Conservation (phyloP, 305 asterid species). For the Coffea humblotiana region DNA sequence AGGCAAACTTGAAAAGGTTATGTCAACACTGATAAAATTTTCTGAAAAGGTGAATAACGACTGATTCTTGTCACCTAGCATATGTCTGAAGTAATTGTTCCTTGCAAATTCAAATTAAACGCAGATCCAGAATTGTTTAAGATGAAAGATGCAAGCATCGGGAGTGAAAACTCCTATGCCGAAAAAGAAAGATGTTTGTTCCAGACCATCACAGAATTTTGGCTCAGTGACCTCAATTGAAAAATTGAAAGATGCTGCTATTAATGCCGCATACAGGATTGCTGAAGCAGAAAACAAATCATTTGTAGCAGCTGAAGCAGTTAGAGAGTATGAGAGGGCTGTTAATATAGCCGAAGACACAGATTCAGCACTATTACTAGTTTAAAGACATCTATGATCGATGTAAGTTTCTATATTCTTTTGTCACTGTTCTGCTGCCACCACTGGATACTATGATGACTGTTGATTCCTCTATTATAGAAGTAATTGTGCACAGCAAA, state of each 20-base stretch:
- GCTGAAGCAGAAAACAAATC: conserved; percentile 84
- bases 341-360: conserved; percentile 62
- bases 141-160: conserved; percentile 23
- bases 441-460: background rate
- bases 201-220: conserved; percentile 7
- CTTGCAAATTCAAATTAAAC: conserved; percentile 7
- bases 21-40: background rate
- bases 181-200: conserved; percentile 28
- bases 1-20: conserved; percentile 58
- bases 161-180: conserved; percentile 27
- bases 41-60: background rate
- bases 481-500: background rate
- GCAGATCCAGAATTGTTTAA: conserved; percentile 41
- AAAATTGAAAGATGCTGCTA: conserved; percentile 56
- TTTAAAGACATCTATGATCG: conserved; percentile 51
- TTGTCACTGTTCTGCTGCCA: conserved; percentile 5
- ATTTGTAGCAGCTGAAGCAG: conserved; percentile 68
- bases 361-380: conserved; percentile 52
- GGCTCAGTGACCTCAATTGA: conserved; percentile 39
- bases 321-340: conserved; percentile 69
- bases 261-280: conserved; percentile 50
- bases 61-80: background rate
- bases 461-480: background rate
- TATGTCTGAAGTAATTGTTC: background rate
- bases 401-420: conserved; percentile 32